Evolutionary conservation across 371 early-diverging fungal genomes (phyloP).

Genomic region (Mucor indicus): DNA sequence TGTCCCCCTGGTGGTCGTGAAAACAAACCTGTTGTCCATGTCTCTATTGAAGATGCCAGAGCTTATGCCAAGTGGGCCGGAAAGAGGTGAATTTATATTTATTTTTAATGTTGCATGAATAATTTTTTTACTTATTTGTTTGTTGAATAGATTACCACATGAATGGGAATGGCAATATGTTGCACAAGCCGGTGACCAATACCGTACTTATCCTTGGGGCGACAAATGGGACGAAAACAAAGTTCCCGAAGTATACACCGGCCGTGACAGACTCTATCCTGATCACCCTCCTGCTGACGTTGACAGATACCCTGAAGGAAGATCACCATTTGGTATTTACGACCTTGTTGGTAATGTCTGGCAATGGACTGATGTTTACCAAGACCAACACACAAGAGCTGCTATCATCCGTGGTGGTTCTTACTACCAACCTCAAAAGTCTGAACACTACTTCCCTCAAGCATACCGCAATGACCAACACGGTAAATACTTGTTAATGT

Average conservation of each 20-base stretch:
- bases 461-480: conserved; percentile 28
- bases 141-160: conserved; percentile 25
- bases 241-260: conserved; percentile 21
- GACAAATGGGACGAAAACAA: conserved; percentile 20
- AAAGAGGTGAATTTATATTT: conserved; percentile 29
- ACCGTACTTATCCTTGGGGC: conserved; percentile 28
- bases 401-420: conserved; percentile 33
- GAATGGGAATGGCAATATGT: conserved; percentile 39
- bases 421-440: conserved; percentile 21
- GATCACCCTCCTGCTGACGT: conserved; percentile 33
- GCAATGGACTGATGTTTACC: conserved; percentile 34
- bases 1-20: conserved; percentile 20
- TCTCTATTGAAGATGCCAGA: conserved; percentile 30
- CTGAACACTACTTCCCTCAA: conserved; percentile 24
- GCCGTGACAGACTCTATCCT: conserved; percentile 30
- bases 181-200: conserved; percentile 25
- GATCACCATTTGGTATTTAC: conserved; percentile 24
- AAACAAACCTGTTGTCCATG: conserved; percentile 31
- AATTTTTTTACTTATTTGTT: no score
- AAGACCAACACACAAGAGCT: conserved; percentile 22
- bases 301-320: conserved; percentile 17
- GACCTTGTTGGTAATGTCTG: conserved; percentile 31
- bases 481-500: conserved; percentile 26
- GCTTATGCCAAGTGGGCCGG: conserved; percentile 36
- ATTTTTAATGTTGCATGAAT: no score